These are phyloP conservation scores for Lindgomyces ingoldianus DNA, from an alignment of 495 filamentous ascomycete genomes.

Conservation along the genomic window DNA sequence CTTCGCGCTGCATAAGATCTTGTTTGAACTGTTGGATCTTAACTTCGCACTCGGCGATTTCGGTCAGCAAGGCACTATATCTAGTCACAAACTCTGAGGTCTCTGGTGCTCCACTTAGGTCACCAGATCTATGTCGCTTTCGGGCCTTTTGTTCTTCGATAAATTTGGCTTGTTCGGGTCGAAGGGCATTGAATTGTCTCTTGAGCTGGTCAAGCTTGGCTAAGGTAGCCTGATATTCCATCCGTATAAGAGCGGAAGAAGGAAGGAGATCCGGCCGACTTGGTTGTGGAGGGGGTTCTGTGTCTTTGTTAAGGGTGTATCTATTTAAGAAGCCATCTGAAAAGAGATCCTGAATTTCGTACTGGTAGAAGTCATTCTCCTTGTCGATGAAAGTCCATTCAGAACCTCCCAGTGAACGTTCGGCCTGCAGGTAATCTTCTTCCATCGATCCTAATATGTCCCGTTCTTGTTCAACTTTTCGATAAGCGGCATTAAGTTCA, in stretches of 20 bases:
- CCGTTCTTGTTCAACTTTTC: neutral
- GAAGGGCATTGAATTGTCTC: slow-evolving; percentile 5
- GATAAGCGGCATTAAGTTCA: neutral
- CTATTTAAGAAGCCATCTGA: neutral
- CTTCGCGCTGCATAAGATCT: too few relatives aligned
- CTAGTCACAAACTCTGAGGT: neutral
- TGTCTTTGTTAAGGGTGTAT: too few relatives aligned
- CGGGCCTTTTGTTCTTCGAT: neutral
- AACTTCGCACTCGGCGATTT: slow-evolving; percentile 6
- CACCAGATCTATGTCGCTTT: neutral
- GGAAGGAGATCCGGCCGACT: too few relatives aligned
- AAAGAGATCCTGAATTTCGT: neutral
- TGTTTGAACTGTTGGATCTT: neutral
- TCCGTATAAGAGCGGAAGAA: too few relatives aligned
- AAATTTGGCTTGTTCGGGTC: neutral
- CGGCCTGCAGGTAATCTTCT: slow-evolving; percentile 6
- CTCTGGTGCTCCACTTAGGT: neutral
- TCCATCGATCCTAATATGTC: slow-evolving; percentile 1
- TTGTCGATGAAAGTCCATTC: slow-evolving; percentile 11
- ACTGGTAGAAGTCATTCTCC: slow-evolving; percentile 12
- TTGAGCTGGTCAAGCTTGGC: neutral
- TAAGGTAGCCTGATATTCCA: neutral
- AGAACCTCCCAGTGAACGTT: neutral
- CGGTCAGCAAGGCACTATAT: neutral
- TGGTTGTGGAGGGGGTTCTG: too few relatives aligned